A percentile compares a stretch with the other conserved stretches of the same genome.
Conservation (phyloP, 2,329 filamentous ascomycete genomes). For the Claviceps sp. region DNA sequence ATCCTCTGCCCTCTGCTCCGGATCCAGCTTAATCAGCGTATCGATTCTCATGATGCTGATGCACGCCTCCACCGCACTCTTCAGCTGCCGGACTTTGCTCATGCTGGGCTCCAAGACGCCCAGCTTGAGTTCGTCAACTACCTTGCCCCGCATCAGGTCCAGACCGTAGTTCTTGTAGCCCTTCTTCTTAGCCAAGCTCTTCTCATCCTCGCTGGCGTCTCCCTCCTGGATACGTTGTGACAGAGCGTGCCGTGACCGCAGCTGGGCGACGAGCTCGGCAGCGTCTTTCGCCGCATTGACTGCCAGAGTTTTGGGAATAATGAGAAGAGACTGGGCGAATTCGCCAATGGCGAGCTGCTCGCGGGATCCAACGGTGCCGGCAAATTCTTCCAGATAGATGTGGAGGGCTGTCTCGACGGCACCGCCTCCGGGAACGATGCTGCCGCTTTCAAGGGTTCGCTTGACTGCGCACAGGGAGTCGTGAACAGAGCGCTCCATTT, state of each 20-base stretch:
- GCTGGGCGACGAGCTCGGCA: slow-evolving; percentile 86
- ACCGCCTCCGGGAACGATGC: slow-evolving; percentile 90
- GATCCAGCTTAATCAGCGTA: slow-evolving; percentile 95
- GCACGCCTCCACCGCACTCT: slow-evolving; percentile 96
- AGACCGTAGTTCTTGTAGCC: slow-evolving; percentile 98
- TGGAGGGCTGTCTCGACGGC: slow-evolving; percentile 97
- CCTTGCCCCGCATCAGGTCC: slow-evolving; percentile 77
- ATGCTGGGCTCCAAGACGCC: slow-evolving; percentile 94
- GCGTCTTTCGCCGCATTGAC: slow-evolving; percentile 96
- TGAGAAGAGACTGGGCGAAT: slow-evolving; percentile 86
- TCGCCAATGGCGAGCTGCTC: slow-evolving; percentile 97
- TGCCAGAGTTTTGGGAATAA: slow-evolving; percentile 91
- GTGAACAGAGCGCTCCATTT: slow-evolving; percentile 98
- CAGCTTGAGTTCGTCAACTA: slow-evolving; percentile 85
- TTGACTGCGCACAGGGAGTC: slow-evolving; percentile 95
- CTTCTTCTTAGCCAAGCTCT: slow-evolving; percentile 83
- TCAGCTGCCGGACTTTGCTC: slow-evolving; percentile 96
- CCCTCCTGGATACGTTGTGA: slow-evolving; percentile 84
- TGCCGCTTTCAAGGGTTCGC: slow-evolving; percentile 89
- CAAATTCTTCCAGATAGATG: slow-evolving; percentile 98
- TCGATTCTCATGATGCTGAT: slow-evolving; percentile 99
- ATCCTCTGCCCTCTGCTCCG: slow-evolving; percentile 57
- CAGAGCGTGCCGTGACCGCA: slow-evolving; percentile 84
- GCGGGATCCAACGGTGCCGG: slow-evolving; percentile 88
- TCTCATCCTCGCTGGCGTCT: slow-evolving; percentile 75